Base-by-base conservation (phyloP, 2,329 filamentous ascomycete species). In the Ophiostoma piceae region DNA sequence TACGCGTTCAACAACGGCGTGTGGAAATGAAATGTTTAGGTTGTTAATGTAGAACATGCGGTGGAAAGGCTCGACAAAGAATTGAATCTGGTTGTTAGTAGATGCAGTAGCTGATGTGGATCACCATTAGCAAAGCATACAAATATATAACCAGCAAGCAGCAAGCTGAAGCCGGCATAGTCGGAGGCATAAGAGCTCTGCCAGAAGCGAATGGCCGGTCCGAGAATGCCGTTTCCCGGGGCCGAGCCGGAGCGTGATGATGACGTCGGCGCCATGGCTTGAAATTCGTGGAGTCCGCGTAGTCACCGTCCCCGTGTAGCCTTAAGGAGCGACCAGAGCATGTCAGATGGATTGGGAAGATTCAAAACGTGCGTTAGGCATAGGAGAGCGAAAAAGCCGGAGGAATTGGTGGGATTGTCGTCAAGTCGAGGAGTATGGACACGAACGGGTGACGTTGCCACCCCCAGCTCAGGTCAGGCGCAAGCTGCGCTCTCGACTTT, bases 21-120 rank as follows among this genome's bases (percentile, higher is more conserved):
- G 91, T 0, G 95, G 95, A 76, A 90, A 97, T 73, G 92, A 89
- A 71, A 98, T 92, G 67, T 88, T 83, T 32, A 91, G 85, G 77
- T 98, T 92, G 77, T 93, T 91, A 72, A 98, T 86, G 73, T 88
- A 91, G 81, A 99, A 98, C 87, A 97, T 91, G 80, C 92, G 92
- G 78, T 98, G 93, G 78, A 98, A 98, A 0, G 95, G 95, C 72
- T 90, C 88, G 75, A 92, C 85, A 74, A 90, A 83, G 75, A 91
- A 81, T 79, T 88, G 84, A 62, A 92, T 83, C 85, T 92, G 9
- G 16, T 2, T 37, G 62, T 65, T 65, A 65, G 60, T 65, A 65
- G 60, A 47, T 7, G 43, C 14, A 6, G 7, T n/a, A 16, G 5
- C 16, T n/a, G 7, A n/a, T 7, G 43, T 47, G 16, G 19, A 19